phyloP scores from a whole-genome alignment of 495 filamentous ascomycete species.

The Hyphodiscus hymeniophilus region DNA sequence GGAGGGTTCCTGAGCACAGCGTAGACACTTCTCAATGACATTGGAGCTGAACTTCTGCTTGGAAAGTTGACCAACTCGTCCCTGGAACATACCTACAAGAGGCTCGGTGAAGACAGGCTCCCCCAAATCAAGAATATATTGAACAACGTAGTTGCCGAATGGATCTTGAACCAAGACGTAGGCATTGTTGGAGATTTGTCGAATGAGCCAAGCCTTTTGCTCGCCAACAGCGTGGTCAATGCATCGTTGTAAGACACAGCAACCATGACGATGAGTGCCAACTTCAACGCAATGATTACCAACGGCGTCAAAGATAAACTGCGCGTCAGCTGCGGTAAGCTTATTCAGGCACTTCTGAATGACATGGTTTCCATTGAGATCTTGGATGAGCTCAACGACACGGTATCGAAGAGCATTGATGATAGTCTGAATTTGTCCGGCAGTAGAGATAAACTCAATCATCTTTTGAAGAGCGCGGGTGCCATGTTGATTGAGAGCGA shows the following conservation, averaged over 20 bases:
- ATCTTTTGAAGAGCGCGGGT: slow-evolving; percentile 97
- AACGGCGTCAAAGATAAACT: slow-evolving; percentile 95
- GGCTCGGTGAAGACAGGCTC: slow-evolving; percentile 78
- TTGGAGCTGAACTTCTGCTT: slow-evolving; percentile 99
- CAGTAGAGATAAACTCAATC: slow-evolving; percentile 89
- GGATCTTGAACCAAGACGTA: slow-evolving; percentile 86
- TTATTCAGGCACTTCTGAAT: slow-evolving; percentile 99
- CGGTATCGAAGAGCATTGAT: slow-evolving; percentile 66
- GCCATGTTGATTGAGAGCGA: slow-evolving; percentile 93
- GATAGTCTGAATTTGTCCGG: slow-evolving; percentile 69
- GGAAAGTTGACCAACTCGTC: slow-evolving; percentile 66
- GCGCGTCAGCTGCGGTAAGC: slow-evolving; percentile 67
- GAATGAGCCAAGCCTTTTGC: slow-evolving; percentile 81
- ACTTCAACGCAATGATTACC: slow-evolving; percentile 78
- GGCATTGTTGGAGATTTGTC: slow-evolving; percentile 74
- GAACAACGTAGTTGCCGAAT: slow-evolving; percentile 96
- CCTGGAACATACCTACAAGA: slow-evolving; percentile 66
- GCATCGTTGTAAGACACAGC: slow-evolving; percentile 95
- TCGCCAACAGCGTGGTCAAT: slow-evolving; percentile 90
- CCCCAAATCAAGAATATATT: slow-evolving; percentile 92
- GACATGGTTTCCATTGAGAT: slow-evolving; percentile 96
- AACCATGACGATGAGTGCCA: slow-evolving; percentile 95
- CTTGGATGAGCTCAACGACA: slow-evolving; percentile 90
- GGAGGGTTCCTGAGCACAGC: slow-evolving; percentile 58
- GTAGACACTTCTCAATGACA: slow-evolving; percentile 95